Conservation (phyloP, 768 basidiomycete species). For the Hygrocybe punicea region DNA sequence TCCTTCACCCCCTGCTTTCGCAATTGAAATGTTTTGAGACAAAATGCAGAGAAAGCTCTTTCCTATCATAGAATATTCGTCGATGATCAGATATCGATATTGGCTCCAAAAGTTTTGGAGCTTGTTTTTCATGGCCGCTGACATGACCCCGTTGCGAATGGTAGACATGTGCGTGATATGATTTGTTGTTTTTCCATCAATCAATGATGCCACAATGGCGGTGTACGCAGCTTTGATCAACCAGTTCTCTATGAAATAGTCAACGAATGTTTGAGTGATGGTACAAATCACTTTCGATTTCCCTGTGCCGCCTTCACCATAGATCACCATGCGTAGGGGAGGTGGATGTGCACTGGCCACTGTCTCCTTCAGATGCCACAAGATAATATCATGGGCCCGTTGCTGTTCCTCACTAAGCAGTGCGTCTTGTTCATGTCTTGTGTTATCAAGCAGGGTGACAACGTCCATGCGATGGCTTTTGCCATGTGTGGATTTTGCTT, state of each 20-base stretch:
- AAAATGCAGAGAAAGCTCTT: not conserved
- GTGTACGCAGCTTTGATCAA: conserved; percentile 23
- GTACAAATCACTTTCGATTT: too few relatives aligned
- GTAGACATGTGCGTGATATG: not conserved
- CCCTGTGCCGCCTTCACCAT: conserved; percentile 44
- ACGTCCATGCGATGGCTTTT: too few relatives aligned
- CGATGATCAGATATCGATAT: not conserved
- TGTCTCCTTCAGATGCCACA: conserved; percentile 23
- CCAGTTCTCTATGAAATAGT: conserved; percentile 27
- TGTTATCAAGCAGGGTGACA: conserved; percentile 3
- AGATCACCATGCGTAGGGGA: conserved; percentile 38
- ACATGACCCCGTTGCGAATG: not conserved
- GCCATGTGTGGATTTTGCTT: too few relatives aligned
- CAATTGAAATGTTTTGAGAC: conserved; percentile 3
- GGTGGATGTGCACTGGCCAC: conserved; percentile 13
- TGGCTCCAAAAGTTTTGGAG: not conserved
- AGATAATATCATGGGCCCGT: conserved; percentile 37
- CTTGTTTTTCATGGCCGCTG: not conserved
- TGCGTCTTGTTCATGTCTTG: not conserved
- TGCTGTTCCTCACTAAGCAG: conserved; percentile 31
- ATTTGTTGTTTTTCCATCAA: not conserved
- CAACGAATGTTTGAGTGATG: conserved; percentile 37
- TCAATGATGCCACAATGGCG: conserved; percentile 19
- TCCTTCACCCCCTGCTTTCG: not conserved
- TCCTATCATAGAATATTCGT: conserved; percentile 7